Conservation (phyloP, 345 rosid genomes). For the Isatis tinctoria region DNA sequence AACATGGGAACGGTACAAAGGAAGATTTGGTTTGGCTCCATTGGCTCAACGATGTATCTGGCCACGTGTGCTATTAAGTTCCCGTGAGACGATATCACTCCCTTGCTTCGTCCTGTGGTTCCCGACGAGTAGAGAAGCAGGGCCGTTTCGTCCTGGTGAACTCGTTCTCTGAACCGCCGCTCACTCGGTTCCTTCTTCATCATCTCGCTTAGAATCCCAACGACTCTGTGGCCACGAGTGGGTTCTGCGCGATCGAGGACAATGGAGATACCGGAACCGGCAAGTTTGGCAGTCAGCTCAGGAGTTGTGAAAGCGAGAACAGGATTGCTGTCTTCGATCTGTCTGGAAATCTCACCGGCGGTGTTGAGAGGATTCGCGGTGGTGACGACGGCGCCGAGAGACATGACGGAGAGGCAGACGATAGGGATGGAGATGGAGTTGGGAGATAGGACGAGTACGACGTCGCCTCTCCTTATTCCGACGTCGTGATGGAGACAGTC, state of each 20-base stretch:
- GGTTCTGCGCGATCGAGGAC: conserved; percentile 21
- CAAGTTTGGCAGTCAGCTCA: conserved; percentile 51
- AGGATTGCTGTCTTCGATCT: conserved; percentile 58
- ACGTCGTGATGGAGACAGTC: conserved; percentile 40
- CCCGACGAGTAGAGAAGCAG: conserved; percentile 83
- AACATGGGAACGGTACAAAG: conserved; percentile 38
- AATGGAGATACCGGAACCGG: conserved; percentile 34
- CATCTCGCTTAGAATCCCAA: conserved; percentile 35
- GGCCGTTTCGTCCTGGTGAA: conserved; percentile 62
- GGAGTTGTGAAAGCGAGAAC: conserved; percentile 53
- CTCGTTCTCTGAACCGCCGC: conserved; percentile 43
- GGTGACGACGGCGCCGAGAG: conserved; percentile 79
- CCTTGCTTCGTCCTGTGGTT: conserved; percentile 81
- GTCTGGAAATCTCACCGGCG: conserved; percentile 56
- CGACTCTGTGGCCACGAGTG: conserved; percentile 16
- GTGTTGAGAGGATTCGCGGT: conserved; percentile 89
- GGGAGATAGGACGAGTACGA: conserved; percentile 70
- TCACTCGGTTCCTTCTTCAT: neutral
- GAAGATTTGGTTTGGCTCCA: conserved; percentile 40
- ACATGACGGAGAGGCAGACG: conserved; percentile 77
- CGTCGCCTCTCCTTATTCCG: conserved; percentile 66
- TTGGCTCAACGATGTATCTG: conserved; percentile 49
- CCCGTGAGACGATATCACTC: conserved; percentile 66
- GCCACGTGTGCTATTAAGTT: conserved; percentile 66
- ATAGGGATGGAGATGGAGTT: conserved; percentile 74